Conservation (phyloP, 495 filamentous ascomycete genomes). For the Penicillium canescens region DNA sequence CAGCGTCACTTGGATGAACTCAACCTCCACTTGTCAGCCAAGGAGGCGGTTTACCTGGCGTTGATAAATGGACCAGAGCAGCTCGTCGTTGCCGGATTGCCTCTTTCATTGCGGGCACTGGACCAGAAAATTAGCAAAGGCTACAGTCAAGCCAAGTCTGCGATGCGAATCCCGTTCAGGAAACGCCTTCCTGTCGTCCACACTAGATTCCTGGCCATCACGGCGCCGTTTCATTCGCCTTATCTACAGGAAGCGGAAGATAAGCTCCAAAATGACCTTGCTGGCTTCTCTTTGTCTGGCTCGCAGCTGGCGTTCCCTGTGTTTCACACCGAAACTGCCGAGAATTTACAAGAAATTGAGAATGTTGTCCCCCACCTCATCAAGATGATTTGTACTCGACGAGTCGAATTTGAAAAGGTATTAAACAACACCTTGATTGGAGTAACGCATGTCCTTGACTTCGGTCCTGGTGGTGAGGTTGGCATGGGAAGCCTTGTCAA, state of each 20-base stretch:
- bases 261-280: slow-evolving; percentile 16
- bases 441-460: neutral
- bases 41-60: slow-evolving; percentile 20
- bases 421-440: slow-evolving; percentile 7
- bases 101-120: slow-evolving; percentile 17
- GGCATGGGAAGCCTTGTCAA: slow-evolving; percentile 2
- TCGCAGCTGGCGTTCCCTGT: slow-evolving; percentile 18
- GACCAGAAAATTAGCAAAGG: slow-evolving; percentile 15
- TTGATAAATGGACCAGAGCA: slow-evolving; percentile 32
- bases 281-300: neutral
- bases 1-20: slow-evolving; percentile 34
- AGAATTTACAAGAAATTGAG: slow-evolving; percentile 18
- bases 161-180: slow-evolving; percentile 19
- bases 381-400: slow-evolving; percentile 18
- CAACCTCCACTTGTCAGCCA: slow-evolving; percentile 10
- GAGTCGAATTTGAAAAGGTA: slow-evolving; percentile 28
- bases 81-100: slow-evolving; percentile 33
- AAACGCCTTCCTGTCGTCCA: slow-evolving; percentile 19
- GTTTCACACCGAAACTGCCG: slow-evolving; percentile 29
- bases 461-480: neutral
- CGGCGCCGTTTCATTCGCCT: slow-evolving; percentile 34
- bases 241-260: slow-evolving; percentile 24
- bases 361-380: neutral
- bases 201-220: slow-evolving; percentile 28
- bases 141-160: neutral